Conservation (phyloP, 2,329 filamentous ascomycete species). For the Verticillium nonalfalfae region DNA sequence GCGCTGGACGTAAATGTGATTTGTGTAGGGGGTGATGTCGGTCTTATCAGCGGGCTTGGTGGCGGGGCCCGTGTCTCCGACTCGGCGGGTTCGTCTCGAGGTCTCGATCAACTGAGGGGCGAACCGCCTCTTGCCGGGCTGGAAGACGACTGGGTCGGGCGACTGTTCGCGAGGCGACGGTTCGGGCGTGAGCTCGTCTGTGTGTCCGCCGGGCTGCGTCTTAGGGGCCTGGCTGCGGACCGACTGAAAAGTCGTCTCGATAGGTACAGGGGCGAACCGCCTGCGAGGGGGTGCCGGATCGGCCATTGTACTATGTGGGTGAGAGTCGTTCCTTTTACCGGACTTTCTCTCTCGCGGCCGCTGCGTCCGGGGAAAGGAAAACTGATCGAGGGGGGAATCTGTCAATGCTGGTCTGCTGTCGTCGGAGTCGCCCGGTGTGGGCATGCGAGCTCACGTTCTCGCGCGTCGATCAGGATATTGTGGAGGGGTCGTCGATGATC, state of each 20-base stretch:
- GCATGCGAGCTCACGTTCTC: not conserved
- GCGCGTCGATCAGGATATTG: not conserved
- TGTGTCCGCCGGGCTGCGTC: conserved; percentile 31
- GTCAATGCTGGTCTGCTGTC: not conserved
- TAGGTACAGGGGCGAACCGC: conserved; percentile 62
- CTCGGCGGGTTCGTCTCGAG: conserved; percentile 62
- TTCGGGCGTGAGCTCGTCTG: conserved; percentile 51
- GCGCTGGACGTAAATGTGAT: conserved; percentile 49
- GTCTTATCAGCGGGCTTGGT: conserved; percentile 64
- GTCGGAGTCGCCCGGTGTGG: not conserved
- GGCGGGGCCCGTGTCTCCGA: conserved; percentile 56
- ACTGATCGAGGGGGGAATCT: not conserved
- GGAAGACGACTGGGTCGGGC: conserved; percentile 18
- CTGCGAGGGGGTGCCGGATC: conserved; percentile 29
- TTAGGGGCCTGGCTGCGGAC: conserved; percentile 35
- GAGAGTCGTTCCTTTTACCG: no score
- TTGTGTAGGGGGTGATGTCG: conserved; percentile 60
- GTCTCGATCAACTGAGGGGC: conserved; percentile 78
- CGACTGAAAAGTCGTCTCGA: conserved; percentile 65
- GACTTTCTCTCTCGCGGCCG: no score
- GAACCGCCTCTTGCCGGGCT: conserved; percentile 44
- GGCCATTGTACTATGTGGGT: not conserved
- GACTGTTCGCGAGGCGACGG: conserved; percentile 44
- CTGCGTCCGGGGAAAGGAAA: no score
- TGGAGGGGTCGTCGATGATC: not conserved